Conservation (phyloP, 75 land plant species). For the Selaginella moellendorffii region DNA sequence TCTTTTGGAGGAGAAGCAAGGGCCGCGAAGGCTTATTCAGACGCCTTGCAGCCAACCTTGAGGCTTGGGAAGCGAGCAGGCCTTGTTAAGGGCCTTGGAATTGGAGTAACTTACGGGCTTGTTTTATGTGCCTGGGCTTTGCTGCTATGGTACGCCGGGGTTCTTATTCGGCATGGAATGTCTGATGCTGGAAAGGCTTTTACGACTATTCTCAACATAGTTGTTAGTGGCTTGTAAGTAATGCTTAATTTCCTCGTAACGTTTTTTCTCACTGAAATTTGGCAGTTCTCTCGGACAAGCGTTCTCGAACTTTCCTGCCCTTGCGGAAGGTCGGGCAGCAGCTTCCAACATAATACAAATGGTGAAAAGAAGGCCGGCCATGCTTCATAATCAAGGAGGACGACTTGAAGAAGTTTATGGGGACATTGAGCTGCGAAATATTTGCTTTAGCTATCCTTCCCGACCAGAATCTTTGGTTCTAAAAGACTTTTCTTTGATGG, state of each 20-base stretch:
- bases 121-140: constrained; percentile 86
- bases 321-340: constrained; percentile 30
- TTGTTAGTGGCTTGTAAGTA: constrained; percentile 88
- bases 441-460: constrained; percentile 51
- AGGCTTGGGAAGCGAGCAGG: constrained; percentile 70
- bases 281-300: constrained; percentile 32
- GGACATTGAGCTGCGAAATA: constrained; percentile 21
- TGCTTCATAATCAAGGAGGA: constrained; percentile 12
- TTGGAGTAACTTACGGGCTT: constrained; percentile 64
- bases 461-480: constrained; percentile 28
- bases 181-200: constrained; percentile 95
- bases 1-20: constrained; percentile 83
- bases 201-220: constrained; percentile 97
- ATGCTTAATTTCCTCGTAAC: not conserved
- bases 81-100: constrained; percentile 76
- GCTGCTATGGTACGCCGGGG: constrained; percentile 82
- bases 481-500: constrained; percentile 35
- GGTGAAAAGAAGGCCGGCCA: constrained; percentile 17
- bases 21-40: constrained; percentile 46
- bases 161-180: constrained; percentile 48
- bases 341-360: constrained; percentile 25
- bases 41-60: constrained; percentile 49
- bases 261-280: not conserved
- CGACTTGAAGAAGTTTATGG: constrained; percentile 19
- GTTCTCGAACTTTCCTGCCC: constrained; percentile 23